Base-by-base conservation (phyloP, 208 protist species). In the Crithidia fasciculata region DNA sequence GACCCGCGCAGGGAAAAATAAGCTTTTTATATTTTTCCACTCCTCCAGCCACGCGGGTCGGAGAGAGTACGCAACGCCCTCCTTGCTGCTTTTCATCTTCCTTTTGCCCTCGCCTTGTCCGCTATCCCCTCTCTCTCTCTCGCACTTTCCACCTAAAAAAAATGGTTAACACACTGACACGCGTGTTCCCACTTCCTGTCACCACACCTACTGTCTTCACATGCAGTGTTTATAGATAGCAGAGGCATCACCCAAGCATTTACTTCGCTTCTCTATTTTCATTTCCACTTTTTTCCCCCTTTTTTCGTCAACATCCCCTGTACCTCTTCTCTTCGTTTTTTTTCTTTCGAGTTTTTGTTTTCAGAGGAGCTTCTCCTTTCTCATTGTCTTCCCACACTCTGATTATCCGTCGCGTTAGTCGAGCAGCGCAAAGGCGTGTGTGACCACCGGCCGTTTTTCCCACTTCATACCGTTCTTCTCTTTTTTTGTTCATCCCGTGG, bases 321-420 rank as follows among this genome's bases (percentile, higher is more conserved):
- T 13, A 64, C n/a, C 39, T 56, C 36, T 72, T 43, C 9, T 69
- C 15, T 61, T 71, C 15, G 49, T 56, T 72, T 16, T 55, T 60
- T 69, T 28, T 66, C 28, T 64, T 45, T 55, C n/a, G 28, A 28
- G 28, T 28, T 28, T 28, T 28, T 28, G 28, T 39, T 67, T 10
- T 57, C 45, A n/a, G 56, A 57, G 49, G 62, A 67, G 12, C 28
- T 28, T 10, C 0, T 57, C 62, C 60, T 54, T 53, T 54, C 2
- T 66, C 45, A 54, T 66, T 54, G 41, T 66, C 16, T 50, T 50
- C 13, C 61, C 43, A 37, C 54, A 54, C 47, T 73, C 0, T 65
- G 5, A 18, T 54, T 40, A 8, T 53, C 40, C 5, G 28, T 28
- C 28, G 28, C 28, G 28, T 28, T 28, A 28, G 28, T 28, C 28